phyloP scores from a whole-genome alignment of 2,329 filamentous ascomycete species.

The Hypoxylon sp. region DNA sequence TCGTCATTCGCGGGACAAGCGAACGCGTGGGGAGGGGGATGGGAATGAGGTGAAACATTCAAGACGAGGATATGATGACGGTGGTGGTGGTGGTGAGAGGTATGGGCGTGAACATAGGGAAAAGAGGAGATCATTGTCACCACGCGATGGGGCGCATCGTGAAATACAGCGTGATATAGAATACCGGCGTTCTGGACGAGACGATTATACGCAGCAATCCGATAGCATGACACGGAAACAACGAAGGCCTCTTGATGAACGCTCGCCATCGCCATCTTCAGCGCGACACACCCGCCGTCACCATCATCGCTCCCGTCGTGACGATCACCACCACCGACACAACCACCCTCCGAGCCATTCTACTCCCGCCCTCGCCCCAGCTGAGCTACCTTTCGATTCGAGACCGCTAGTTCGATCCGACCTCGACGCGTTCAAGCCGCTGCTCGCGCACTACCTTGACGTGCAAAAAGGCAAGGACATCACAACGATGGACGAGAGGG shows the following conservation, averaged over 20 bases:
- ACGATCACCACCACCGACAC: conserved; percentile 48
- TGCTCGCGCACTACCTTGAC: conserved; percentile 87
- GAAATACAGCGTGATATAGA: neutral
- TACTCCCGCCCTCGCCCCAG: conserved; percentile 14
- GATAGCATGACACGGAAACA: conserved; percentile 1
- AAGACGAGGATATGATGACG: conserved; percentile 29
- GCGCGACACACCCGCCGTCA: conserved; percentile 41
- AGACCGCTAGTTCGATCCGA: conserved; percentile 73
- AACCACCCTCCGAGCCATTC: conserved; percentile 33
- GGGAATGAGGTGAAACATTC: conserved; percentile 25
- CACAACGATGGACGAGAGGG: conserved; percentile 74
- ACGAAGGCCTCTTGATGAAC: neutral
- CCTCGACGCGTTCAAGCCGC: conserved; percentile 68
- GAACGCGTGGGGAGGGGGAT: conserved; percentile 33
- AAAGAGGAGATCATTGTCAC: conserved; percentile 31
- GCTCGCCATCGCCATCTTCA: conserved; percentile 20
- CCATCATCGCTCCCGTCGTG: conserved; percentile 48
- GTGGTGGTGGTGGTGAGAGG: too few species aligned
- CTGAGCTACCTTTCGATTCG: conserved; percentile 70
- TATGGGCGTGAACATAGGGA: conserved; percentile 8
- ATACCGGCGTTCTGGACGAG: conserved; percentile 1
- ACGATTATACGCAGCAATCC: conserved; percentile 6
- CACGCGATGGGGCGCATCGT: conserved; percentile 11
- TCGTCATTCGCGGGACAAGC: conserved; percentile 33
- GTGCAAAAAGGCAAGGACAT: conserved; percentile 83